Evolutionary conservation across 2,329 filamentous ascomycete genomes (phyloP).

Genomic region (Fusarium tupiense): DNA sequence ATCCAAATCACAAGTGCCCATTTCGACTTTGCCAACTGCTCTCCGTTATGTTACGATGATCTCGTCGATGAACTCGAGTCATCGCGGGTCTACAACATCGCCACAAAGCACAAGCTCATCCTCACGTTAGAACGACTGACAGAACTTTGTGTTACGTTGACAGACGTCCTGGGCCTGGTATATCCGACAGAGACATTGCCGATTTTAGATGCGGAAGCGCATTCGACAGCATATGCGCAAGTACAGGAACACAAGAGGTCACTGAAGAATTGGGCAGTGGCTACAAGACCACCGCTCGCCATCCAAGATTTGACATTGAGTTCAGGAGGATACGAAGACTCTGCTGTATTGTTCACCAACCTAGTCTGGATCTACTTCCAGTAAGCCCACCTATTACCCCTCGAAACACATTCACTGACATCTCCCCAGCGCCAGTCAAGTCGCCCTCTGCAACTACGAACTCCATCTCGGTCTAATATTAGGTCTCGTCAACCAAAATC

Average conservation of each 20-base stretch:
- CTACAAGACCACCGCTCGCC: constrained; percentile 18
- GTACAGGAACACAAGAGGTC: constrained; percentile 23
- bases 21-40: constrained; percentile 24
- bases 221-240: constrained; percentile 17
- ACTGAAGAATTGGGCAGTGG: constrained; percentile 12
- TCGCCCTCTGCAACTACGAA: constrained; percentile 31
- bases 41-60: constrained; percentile 25
- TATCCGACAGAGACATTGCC: constrained; percentile 27
- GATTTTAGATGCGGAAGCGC: constrained; percentile 5
- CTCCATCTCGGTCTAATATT: constrained; percentile 28
- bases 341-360: constrained; percentile 29
- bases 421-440: constrained; percentile 10
- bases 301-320: constrained; percentile 6
- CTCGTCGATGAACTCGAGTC: constrained; percentile 30
- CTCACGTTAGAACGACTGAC: constrained; percentile 20
- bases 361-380: constrained; percentile 39
- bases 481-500: constrained; percentile 3
- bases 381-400: neutral
- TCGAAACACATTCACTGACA: neutral
- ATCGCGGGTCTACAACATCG: constrained; percentile 27
- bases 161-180: constrained; percentile 27
- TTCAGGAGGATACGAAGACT: constrained; percentile 15
- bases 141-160: constrained; percentile 27
- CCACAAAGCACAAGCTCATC: constrained; percentile 34
- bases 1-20: constrained; percentile 26